A percentile compares a stretch with the other conserved stretches of the same genome.
These are phyloP conservation scores for Termitomyces sp. DNA, from an alignment of 768 basidiomycete species.

Conservation along the genomic window DNA sequence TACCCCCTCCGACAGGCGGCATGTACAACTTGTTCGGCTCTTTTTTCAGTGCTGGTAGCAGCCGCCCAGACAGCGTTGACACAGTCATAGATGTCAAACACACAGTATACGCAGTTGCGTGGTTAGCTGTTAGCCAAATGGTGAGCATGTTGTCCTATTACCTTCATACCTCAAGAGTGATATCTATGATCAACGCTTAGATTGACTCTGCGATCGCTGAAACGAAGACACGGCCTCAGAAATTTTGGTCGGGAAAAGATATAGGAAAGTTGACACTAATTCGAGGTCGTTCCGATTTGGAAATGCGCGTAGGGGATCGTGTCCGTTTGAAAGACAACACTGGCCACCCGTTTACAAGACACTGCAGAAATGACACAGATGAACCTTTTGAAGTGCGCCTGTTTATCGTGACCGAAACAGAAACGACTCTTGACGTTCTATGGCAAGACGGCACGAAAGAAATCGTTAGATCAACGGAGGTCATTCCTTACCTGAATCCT, in stretches of 20 bases:
- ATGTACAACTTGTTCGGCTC: conserved; percentile 44
- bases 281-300: conserved; percentile 52
- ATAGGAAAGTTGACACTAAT: conserved; percentile 62
- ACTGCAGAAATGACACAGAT: conserved; percentile 45
- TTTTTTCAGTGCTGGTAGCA: conserved; percentile 36
- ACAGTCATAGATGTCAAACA: conserved; percentile 73
- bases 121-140: conserved; percentile 86
- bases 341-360: conserved; percentile 52
- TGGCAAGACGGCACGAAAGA: conserved; percentile 88
- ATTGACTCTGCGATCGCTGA: conserved; percentile 56
- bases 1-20: conserved; percentile 47
- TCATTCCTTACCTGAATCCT: conserved; percentile 81
- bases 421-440: conserved; percentile 64
- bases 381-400: conserved; percentile 50
- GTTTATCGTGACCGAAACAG: conserved; percentile 65
- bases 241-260: conserved; percentile 71
- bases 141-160: conserved; percentile 35
- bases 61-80: conserved; percentile 42
- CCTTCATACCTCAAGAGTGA: not conserved
- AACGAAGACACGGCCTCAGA: conserved; percentile 58
- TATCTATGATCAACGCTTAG: conserved; percentile 31
- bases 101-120: conserved; percentile 75
- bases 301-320: conserved; percentile 73
- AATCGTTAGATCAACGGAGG: conserved; percentile 51
- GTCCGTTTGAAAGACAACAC: conserved; percentile 52